Evolutionary conservation across 2,329 filamentous ascomycete species (phyloP).

Genomic region (Plenodomus tracheiphilus): DNA sequence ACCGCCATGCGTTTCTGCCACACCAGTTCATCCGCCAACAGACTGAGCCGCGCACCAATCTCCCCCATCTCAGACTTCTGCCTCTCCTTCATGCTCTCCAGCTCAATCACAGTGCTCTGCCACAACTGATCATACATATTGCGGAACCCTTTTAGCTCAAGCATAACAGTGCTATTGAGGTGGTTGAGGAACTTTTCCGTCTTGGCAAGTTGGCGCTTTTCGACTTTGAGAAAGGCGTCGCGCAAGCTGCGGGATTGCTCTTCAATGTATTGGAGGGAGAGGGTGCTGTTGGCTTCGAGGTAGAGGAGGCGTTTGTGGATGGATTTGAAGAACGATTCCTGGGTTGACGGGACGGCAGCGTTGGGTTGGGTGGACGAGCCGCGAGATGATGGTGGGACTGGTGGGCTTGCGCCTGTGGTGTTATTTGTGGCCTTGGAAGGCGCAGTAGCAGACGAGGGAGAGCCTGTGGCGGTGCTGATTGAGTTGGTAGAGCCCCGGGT

Average conservation of each 20-base stretch:
- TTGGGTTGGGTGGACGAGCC: slow-evolving; percentile 50
- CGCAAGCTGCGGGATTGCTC: slow-evolving; percentile 90
- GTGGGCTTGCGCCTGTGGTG: slow-evolving; percentile 18
- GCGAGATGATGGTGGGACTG: slow-evolving; percentile 23
- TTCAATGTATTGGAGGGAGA: slow-evolving; percentile 94
- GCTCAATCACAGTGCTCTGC: slow-evolving; percentile 90
- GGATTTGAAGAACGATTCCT: slow-evolving; percentile 97
- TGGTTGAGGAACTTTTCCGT: slow-evolving; percentile 79
- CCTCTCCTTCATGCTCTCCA: slow-evolving; percentile 85
- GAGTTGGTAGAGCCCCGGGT: slow-evolving; percentile 11
- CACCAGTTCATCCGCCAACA: slow-evolving; percentile 89
- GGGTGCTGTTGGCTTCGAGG: slow-evolving; percentile 87
- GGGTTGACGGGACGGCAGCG: slow-evolving; percentile 75
- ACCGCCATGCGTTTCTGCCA: slow-evolving; percentile 90
- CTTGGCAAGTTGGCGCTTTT: slow-evolving; percentile 84
- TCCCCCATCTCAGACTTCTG: slow-evolving; percentile 83
- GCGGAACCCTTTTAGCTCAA: slow-evolving; percentile 63
- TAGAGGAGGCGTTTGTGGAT: slow-evolving; percentile 90
- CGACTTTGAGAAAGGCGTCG: slow-evolving; percentile 82
- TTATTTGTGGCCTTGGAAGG: slow-evolving; percentile 20
- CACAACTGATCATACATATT: slow-evolving; percentile 94
- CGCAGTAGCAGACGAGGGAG: slow-evolving; percentile 9
- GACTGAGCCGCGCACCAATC: slow-evolving; percentile 75
- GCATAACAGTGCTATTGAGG: slow-evolving; percentile 84
- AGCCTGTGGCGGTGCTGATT: slow-evolving; percentile 13